A percentile compares a stretch with the other conserved stretches of the same genome.
These are phyloP conservation scores for Ascochyta clinopodiicola DNA, from an alignment of 2,329 filamentous ascomycete species.

Conservation along the genomic window DNA sequence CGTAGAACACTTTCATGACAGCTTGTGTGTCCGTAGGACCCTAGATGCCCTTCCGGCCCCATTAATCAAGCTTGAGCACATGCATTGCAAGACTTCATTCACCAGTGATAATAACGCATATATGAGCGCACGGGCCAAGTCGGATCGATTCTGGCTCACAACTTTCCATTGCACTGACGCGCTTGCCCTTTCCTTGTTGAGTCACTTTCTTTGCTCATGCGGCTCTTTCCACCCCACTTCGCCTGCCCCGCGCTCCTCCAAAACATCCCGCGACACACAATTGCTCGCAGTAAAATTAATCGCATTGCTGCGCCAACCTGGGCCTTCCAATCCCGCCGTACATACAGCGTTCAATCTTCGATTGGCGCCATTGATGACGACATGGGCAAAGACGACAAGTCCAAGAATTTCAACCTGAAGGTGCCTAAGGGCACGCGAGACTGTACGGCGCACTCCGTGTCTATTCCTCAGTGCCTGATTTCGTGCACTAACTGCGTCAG, in stretches of 20 bases:
- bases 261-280: slow-evolving; percentile 28
- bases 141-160: slow-evolving; percentile 5
- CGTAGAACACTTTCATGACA: background rate
- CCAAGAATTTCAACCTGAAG: slow-evolving; percentile 71
- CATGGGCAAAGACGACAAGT: slow-evolving; percentile 56
- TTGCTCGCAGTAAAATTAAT: slow-evolving; percentile 24
- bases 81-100: background rate
- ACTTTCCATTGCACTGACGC: slow-evolving; percentile 21
- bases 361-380: slow-evolving; percentile 35
- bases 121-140: slow-evolving; percentile 12
- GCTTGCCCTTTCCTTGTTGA: slow-evolving; percentile 31
- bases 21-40: background rate
- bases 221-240: slow-evolving; percentile 40
- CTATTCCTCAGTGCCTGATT: slow-evolving; percentile 51
- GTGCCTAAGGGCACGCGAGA: slow-evolving; percentile 91
- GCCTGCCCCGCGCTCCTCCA: slow-evolving; percentile 38
- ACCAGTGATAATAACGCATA: background rate
- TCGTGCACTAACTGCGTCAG: slow-evolving; percentile 28
- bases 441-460: slow-evolving; percentile 70
- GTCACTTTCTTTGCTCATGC: slow-evolving; percentile 40
- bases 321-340: slow-evolving; percentile 21
- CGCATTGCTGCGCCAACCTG: slow-evolving; percentile 14
- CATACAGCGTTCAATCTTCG: slow-evolving; percentile 24
- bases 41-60: background rate
- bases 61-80: background rate